Evolutionary conservation across 2,329 filamentous ascomycete genomes (phyloP).

Genomic region (Colletotrichum euphorbiae): DNA sequence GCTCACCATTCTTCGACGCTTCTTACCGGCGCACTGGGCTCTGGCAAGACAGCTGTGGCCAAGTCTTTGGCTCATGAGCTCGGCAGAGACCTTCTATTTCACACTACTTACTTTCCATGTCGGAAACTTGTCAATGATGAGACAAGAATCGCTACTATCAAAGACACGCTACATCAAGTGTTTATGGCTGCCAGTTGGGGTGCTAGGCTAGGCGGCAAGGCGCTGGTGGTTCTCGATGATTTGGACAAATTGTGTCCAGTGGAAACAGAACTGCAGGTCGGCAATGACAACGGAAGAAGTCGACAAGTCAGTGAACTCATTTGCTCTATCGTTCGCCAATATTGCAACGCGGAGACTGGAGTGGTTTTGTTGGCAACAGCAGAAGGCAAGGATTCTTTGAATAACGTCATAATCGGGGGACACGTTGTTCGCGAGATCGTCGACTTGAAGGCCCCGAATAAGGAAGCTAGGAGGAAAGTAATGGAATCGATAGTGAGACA

Average conservation of each 20-base stretch:
- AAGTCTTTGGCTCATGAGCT: conserved; percentile 81
- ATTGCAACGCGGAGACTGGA: conserved; percentile 81
- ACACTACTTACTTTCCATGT: conserved; percentile 88
- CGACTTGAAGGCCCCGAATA: conserved; percentile 89
- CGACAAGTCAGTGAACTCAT: conserved; percentile 92
- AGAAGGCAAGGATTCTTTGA: conserved; percentile 91
- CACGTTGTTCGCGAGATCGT: conserved; percentile 94
- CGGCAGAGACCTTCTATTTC: conserved; percentile 78
- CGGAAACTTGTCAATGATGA: conserved; percentile 91
- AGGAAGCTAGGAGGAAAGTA: conserved; percentile 86
- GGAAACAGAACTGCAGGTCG: conserved; percentile 94
- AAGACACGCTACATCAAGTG: conserved; percentile 84
- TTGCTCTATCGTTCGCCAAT: conserved; percentile 83
- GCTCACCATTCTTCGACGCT: conserved; percentile 90
- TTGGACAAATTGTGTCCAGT: conserved; percentile 92
- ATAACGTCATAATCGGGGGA: conserved; percentile 89
- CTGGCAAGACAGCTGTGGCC: conserved; percentile 87
- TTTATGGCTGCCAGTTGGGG: conserved; percentile 95
- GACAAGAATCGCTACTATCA: conserved; percentile 88
- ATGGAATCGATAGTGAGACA: conserved; percentile 81
- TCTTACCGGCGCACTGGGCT: conserved; percentile 87
- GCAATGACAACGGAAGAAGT: conserved; percentile 92
- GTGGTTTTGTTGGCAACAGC: conserved; percentile 92
- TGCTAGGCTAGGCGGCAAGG: conserved; percentile 83
- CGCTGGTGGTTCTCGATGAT: conserved; percentile 91